phyloP scores from a whole-genome alignment of 768 basidiomycete genomes.

The Mycena amicta region DNA sequence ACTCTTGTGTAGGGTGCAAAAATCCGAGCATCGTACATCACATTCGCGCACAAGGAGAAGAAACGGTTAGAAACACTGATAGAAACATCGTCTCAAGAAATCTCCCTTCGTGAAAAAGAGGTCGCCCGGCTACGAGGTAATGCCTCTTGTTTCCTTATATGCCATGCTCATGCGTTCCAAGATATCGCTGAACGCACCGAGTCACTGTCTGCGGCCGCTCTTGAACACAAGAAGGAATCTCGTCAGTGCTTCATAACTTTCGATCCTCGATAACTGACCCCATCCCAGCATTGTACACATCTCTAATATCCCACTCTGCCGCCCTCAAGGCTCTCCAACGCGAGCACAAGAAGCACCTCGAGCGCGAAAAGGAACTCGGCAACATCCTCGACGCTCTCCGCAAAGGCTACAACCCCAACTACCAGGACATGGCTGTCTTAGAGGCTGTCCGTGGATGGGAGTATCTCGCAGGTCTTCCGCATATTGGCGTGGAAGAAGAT shows the following conservation, averaged over 20 bases:
- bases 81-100: slow-evolving; percentile 54
- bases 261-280: background rate
- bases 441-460: slow-evolving; percentile 97
- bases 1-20: slow-evolving; percentile 73
- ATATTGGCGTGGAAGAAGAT: slow-evolving; percentile 67
- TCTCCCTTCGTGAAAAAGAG: slow-evolving; percentile 67
- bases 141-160: background rate
- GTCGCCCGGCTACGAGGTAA: slow-evolving; percentile 72
- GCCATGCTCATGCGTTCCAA: slow-evolving; percentile 31
- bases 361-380: slow-evolving; percentile 76
- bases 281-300: slow-evolving; percentile 71
- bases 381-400: slow-evolving; percentile 83
- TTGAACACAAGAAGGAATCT: slow-evolving; percentile 85
- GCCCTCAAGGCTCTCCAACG: slow-evolving; percentile 78
- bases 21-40: slow-evolving; percentile 86
- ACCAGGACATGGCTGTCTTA: slow-evolving; percentile 98
- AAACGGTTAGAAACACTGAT: slow-evolving; percentile 72
- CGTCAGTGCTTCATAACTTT: slow-evolving; percentile 54
- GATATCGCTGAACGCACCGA: slow-evolving; percentile 81
- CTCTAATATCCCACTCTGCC: slow-evolving; percentile 69
- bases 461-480: slow-evolving; percentile 66
- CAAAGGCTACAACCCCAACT: slow-evolving; percentile 94
- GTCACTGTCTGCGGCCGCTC: slow-evolving; percentile 73
- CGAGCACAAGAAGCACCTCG: slow-evolving; percentile 71
- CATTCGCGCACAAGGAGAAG: slow-evolving; percentile 89